Evolutionary conservation across 208 protist species (phyloP).

Genomic region (Leishmania arabica): DNA sequence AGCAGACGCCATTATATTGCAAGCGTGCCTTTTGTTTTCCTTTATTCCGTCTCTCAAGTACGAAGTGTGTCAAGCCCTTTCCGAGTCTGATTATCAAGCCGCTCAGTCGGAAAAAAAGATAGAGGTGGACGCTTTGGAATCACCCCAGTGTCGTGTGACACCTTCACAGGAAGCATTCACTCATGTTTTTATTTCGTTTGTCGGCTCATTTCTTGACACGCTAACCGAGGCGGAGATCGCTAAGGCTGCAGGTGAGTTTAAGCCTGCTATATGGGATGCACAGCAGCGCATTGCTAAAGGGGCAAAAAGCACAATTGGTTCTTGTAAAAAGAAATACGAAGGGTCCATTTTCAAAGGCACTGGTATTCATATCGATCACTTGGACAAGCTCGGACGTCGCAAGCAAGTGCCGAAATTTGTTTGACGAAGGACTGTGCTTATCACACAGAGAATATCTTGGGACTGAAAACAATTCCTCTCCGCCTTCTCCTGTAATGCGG

Average conservation of each 20-base stretch:
- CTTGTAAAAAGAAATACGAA: conserved; percentile 12
- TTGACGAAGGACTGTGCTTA: conserved; percentile 6
- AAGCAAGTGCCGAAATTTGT: conserved; percentile 36
- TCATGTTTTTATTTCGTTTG: conserved; percentile 41
- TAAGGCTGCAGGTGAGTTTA: conserved; percentile 47
- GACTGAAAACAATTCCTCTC: neutral
- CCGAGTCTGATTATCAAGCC: conserved; percentile 39
- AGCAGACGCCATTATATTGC: conserved; percentile 49
- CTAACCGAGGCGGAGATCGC: conserved; percentile 67
- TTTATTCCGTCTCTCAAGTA: conserved; percentile 64
- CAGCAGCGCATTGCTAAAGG: conserved; percentile 54
- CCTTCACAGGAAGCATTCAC: conserved; percentile 49
- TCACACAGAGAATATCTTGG: neutral
- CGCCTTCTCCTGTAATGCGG: neutral
- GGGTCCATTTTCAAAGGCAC: conserved; percentile 29
- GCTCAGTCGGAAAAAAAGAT: neutral
- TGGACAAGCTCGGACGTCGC: conserved; percentile 69
- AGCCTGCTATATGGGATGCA: conserved; percentile 62
- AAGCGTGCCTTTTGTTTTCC: conserved; percentile 51
- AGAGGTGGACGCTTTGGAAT: conserved; percentile 15
- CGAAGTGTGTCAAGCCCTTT: conserved; percentile 49
- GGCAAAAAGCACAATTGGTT: conserved; percentile 33
- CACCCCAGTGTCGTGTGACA: conserved; percentile 24
- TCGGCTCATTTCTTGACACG: conserved; percentile 71
- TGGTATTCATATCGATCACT: conserved; percentile 74